Conservation (phyloP, 2,329 filamentous ascomycete genomes). For the Xylariaceae sp. region DNA sequence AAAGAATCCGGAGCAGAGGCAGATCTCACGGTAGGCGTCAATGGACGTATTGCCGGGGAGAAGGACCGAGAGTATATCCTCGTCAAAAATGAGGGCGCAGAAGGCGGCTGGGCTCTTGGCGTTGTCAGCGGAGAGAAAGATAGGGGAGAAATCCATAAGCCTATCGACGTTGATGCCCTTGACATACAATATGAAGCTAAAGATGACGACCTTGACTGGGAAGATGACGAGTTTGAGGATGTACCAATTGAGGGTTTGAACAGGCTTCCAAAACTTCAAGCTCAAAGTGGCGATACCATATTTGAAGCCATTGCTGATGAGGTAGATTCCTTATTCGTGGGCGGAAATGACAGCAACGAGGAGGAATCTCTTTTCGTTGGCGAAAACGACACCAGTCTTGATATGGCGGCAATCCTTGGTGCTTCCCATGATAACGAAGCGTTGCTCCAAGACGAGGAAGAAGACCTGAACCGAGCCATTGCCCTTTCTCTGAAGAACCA, state of each 20-base stretch:
- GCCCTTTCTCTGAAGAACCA: conserved; percentile 74
- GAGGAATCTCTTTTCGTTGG: conserved; percentile 55
- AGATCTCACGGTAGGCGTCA: conserved; percentile 62
- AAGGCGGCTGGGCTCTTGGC: conserved; percentile 92
- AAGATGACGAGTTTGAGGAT: conserved; percentile 80
- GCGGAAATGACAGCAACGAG: conserved; percentile 22
- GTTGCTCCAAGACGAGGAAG: conserved; percentile 42
- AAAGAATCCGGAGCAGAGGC: conserved; percentile 76
- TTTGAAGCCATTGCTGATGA: conserved; percentile 34
- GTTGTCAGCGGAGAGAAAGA: conserved; percentile 85
- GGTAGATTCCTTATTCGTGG: conserved; percentile 54
- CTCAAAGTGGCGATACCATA: conserved; percentile 19
- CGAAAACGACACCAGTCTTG: conserved; percentile 23
- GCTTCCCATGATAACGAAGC: conserved; percentile 23
- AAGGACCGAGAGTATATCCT: conserved; percentile 90
- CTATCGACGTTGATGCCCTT: conserved; percentile 81
- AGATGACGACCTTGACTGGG: conserved; percentile 53
- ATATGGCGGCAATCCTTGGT: conserved; percentile 23
- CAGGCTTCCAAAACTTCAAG: conserved; percentile 60
- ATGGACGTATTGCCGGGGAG: conserved; percentile 71
- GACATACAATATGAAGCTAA: conserved; percentile 52
- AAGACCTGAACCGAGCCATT: conserved; percentile 75
- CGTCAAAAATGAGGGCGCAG: conserved; percentile 89
- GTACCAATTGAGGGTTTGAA: conserved; percentile 89
- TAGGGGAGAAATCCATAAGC: conserved; percentile 72